Evolutionary conservation across 2,329 filamentous ascomycete genomes (phyloP), one percentile per base, ranked within the genome.

Genomic region (Emmonsiellopsis sp.): DNA sequence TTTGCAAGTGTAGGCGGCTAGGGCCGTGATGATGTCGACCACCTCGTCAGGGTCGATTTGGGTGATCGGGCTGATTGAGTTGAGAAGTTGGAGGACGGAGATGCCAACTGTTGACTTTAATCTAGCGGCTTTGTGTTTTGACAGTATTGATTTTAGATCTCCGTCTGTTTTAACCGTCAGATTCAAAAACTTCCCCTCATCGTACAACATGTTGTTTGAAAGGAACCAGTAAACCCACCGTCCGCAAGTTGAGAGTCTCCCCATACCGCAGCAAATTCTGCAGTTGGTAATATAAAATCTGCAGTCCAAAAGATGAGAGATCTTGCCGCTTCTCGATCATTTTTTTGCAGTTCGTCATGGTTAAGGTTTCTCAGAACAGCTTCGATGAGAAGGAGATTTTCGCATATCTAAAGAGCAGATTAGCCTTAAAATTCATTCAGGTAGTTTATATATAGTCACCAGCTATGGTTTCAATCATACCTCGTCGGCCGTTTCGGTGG

Each of bases 251-350:
- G 59, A 31, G 26, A 45, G 5, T 66, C 65, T 41, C 68, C 66
- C 43, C 63, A 57, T 7, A 42, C 48, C 7, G 58, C 56, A 26
- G 64, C 62, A 55, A 70, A 71, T 31, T 63, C 62, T 5, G 65
- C 54, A 11, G 60, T 65, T 7, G 70, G 70, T 10, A 70, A 57
- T 10, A 68, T 65, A 49, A 58, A 40, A 15, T 50, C 32, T 46
- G 61, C 62, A 31, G 65, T 60, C 70, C 70, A 73, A 9, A 58
- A 54, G 42, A 67, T 67, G 1, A 73, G 44, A 5, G 60, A 57
- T 34, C 62, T 61, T 5, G 61, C 58, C 13, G 63, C 61, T 13
- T 59, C 40, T 11, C 50, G 55, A 34, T 70, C 67, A 7, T 57
- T 50, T 11, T 57, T 52, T 7, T 62, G 58, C 15, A 65, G 45